These are phyloP conservation scores for Annulohypoxylon nitens DNA, from an alignment of 495 filamentous ascomycete genomes.

Conservation along the genomic window DNA sequence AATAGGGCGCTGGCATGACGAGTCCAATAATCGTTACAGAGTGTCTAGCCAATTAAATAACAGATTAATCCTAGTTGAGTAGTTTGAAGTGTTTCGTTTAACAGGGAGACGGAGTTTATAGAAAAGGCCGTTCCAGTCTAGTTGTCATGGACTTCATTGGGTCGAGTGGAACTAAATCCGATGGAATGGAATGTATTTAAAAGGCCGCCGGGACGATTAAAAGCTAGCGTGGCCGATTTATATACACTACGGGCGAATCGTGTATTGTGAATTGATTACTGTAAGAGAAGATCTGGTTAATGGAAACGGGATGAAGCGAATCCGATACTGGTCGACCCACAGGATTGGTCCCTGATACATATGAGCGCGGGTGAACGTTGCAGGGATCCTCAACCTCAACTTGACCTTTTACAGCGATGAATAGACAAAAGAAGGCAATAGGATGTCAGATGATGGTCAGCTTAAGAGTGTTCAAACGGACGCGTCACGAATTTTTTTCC, in stretches of 20 bases:
- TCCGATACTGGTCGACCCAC: constrained; percentile 36
- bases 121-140: constrained; percentile 21
- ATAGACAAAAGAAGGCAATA: constrained; percentile 8
- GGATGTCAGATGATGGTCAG: not conserved
- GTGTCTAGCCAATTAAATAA: constrained; percentile 18
- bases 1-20: constrained; percentile 3
- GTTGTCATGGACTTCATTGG: constrained; percentile 25
- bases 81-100: constrained; percentile 2
- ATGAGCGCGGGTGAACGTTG: constrained; percentile 12
- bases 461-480: not conserved
- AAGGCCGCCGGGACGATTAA: constrained; percentile 17
- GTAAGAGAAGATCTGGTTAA: constrained; percentile 22
- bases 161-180: not conserved
- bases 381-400: constrained; percentile 18
- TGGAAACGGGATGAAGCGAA: constrained; percentile 30
- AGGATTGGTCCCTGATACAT: constrained; percentile 34
- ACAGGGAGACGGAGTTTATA: constrained; percentile 33
- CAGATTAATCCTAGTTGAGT: not conserved
- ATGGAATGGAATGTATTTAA: constrained; percentile 7
- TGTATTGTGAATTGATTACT: constrained; percentile 28
- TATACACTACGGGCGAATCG: not conserved
- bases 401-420: not conserved
- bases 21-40: constrained; percentile 1
- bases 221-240: constrained; percentile 20
- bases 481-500: constrained; percentile 12